Conservation (phyloP, 2,329 filamentous ascomycete genomes). For the Neofusicoccum parvum region DNA sequence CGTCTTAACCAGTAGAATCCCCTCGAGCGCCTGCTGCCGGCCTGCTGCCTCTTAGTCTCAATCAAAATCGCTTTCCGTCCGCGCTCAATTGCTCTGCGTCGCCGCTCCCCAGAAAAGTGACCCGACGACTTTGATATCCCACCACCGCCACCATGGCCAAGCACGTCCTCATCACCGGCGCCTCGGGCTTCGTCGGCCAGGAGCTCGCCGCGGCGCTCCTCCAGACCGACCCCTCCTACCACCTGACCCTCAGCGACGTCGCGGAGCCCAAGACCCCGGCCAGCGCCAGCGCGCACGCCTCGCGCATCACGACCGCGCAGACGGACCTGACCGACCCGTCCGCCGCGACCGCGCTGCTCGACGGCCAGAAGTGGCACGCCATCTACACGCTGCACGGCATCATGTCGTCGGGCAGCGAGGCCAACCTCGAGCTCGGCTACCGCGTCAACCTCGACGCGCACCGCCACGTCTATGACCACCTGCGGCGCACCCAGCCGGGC, state of each 20-base stretch:
- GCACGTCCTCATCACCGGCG: conserved; percentile 26
- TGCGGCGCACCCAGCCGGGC: conserved; percentile 52
- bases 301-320: conserved; percentile 18
- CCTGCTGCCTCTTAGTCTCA: not conserved
- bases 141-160: not conserved
- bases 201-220: conserved; percentile 25
- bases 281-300: not conserved
- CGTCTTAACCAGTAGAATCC: not conserved
- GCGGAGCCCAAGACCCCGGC: conserved; percentile 22
- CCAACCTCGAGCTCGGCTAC: conserved; percentile 59
- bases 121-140: conserved; percentile 4
- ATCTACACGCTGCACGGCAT: conserved; percentile 63
- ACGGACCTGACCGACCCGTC: conserved; percentile 23
- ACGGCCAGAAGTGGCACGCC: conserved; percentile 21
- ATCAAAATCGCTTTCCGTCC: not conserved
- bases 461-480: conserved; percentile 51
- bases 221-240: conserved; percentile 2
- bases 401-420: conserved; percentile 64
- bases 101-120: not conserved
- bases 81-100: not conserved
- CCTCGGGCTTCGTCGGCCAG: conserved; percentile 27
- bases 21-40: not conserved
- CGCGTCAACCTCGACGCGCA: conserved; percentile 61
- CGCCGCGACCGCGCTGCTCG: not conserved
- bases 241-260: conserved; percentile 26